Conservation (phyloP, 2,329 filamentous ascomycete genomes). For the Clonostachys byssicola region DNA sequence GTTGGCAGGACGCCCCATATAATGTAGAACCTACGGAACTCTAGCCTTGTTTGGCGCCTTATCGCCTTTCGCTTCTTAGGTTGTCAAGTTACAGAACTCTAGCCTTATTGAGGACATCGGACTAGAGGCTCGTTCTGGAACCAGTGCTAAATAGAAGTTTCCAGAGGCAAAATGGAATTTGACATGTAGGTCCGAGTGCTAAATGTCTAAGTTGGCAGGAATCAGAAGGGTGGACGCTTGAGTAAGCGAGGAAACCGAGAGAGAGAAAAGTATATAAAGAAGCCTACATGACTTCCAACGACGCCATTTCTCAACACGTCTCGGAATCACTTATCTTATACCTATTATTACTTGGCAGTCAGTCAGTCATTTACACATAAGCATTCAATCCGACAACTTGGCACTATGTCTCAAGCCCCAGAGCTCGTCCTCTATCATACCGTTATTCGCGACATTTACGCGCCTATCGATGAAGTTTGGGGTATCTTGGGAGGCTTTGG, state of each 20-base stretch:
- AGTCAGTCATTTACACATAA: not conserved
- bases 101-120: too few species aligned
- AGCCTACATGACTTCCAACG: not conserved
- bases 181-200: not conserved
- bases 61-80: too few species aligned
- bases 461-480: not conserved
- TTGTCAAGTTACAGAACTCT: too few species aligned
- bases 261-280: not conserved
- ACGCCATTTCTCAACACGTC: not conserved
- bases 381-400: not conserved
- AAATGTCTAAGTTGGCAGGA: not conserved
- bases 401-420: not conserved
- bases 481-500: not conserved
- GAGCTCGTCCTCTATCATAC: not conserved
- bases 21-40: not conserved
- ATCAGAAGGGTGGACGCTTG: not conserved
- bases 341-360: not conserved
- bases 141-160: not conserved
- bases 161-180: not conserved
- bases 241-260: not conserved
- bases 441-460: not conserved
- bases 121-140: too few species aligned
- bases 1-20: not conserved
- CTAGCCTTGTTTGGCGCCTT: not conserved
- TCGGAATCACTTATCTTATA: not conserved